phyloP scores from a whole-genome alignment of 352 stramenopile genomes.

The Phytophthora tentaculata region DNA sequence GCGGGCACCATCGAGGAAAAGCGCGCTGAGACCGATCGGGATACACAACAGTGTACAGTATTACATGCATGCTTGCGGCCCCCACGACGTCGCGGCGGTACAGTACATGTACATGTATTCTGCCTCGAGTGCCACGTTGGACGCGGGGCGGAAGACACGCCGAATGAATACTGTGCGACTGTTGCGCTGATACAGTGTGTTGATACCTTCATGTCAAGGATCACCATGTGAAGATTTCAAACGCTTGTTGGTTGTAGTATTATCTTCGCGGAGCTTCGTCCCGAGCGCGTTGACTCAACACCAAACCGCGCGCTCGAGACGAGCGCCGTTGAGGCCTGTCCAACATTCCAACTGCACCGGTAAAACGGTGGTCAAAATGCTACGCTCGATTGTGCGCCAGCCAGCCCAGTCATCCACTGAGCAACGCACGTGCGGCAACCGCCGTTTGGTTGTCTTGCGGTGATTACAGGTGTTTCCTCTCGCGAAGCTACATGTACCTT shows the following conservation, averaged over 20 bases:
- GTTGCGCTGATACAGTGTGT: not conserved
- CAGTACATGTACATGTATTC: not conserved
- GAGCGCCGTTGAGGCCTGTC: no score
- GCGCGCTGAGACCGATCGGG: slow-evolving; percentile 1
- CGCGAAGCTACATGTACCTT: slow-evolving; percentile 15
- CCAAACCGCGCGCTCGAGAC: no score
- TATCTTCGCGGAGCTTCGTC: no score
- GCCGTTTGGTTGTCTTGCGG: slow-evolving; percentile 28
- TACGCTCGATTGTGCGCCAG: slow-evolving; percentile 16
- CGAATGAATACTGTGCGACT: slow-evolving; percentile 19
- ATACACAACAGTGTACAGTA: not conserved
- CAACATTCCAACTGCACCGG: no score
- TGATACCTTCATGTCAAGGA: not conserved
- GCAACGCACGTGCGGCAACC: slow-evolving; percentile 21
- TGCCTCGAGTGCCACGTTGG: slow-evolving; percentile 22
- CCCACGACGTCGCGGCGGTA: slow-evolving; percentile 10
- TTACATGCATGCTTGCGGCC: not conserved
- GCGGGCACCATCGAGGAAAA: slow-evolving; percentile 10
- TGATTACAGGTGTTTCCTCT: slow-evolving; percentile 33
- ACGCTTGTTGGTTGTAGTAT: no score
- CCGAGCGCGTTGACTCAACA: no score
- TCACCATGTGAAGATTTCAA: no score
- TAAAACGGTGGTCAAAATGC: slow-evolving; percentile 22
- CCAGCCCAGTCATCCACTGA: slow-evolving; percentile 23
- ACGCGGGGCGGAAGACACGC: slow-evolving; percentile 20